Evolutionary conservation across 1,139 yeast genomes (phyloP).

Genomic region (Hyphopichia burtonii): DNA sequence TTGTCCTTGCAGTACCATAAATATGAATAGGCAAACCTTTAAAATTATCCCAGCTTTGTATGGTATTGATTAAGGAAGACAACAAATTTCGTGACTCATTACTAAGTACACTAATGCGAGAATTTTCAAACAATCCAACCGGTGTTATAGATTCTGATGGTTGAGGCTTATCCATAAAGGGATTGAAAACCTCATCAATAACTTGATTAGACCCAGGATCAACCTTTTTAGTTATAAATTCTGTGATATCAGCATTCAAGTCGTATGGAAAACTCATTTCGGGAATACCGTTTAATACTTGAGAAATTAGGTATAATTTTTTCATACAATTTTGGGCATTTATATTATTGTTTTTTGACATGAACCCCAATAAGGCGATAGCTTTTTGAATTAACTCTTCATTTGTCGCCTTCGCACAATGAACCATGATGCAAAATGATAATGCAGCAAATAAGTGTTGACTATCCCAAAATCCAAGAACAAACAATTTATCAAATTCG

Average conservation of each 20-base stretch:
- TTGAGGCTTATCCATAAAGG: not conserved
- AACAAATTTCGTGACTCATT: slow-evolving; percentile 13
- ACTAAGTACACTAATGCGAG: not conserved
- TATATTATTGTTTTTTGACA: slow-evolving; percentile 43
- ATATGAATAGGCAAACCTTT: slow-evolving; percentile 14
- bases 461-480: slow-evolving; percentile 53
- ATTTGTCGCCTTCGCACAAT: slow-evolving; percentile 29
- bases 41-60: slow-evolving; percentile 26
- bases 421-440: slow-evolving; percentile 35
- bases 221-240: not conserved
- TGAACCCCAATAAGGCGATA: slow-evolving; percentile 31
- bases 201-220: not conserved
- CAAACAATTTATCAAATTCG: slow-evolving; percentile 34
- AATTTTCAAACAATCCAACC: not conserved
- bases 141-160: slow-evolving; percentile 4
- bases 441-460: slow-evolving; percentile 49
- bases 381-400: slow-evolving; percentile 32
- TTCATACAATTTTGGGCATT: slow-evolving; percentile 35
- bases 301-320: slow-evolving; percentile 21
- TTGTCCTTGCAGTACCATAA: slow-evolving; percentile 5
- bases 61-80: slow-evolving; percentile 18
- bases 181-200: slow-evolving; percentile 1
- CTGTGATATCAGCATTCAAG: slow-evolving; percentile 8
- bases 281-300: slow-evolving; percentile 17
- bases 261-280: slow-evolving; percentile 18